Evolutionary conservation across 1,284 basidiomycete species (phyloP).

Genomic region (Athelia sp.): DNA sequence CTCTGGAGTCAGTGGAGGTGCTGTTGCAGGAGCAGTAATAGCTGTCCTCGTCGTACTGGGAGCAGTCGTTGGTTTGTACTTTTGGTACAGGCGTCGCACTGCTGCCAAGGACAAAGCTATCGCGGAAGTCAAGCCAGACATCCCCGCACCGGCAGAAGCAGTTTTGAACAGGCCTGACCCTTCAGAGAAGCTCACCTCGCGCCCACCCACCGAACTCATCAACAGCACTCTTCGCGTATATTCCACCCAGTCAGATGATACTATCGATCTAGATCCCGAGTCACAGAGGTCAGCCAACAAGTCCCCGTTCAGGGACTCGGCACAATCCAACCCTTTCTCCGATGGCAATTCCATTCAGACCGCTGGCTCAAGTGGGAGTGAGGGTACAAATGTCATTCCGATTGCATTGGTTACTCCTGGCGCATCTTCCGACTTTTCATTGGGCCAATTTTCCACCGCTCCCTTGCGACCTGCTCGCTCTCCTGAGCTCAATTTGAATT

Average conservation of each 20-base stretch:
- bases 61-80: conserved; percentile 42
- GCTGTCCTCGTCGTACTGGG: conserved; percentile 57
- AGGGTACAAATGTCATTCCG: conserved; percentile 78
- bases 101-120: conserved; percentile 21
- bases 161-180: conserved; percentile 77
- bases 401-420: conserved; percentile 73
- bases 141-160: conserved; percentile 66
- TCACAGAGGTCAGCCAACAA: conserved; percentile 29
- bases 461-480: conserved; percentile 61
- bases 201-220: conserved; percentile 30
- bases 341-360: conserved; percentile 76
- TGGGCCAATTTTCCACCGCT: conserved; percentile 24
- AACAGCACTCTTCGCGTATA: conserved; percentile 32
- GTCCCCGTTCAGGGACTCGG: conserved; percentile 25
- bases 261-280: conserved; percentile 56
- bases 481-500: conserved; percentile 53
- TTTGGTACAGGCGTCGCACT: conserved; percentile 59
- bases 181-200: conserved; percentile 49
- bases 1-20: conserved; percentile 55
- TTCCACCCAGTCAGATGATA: conserved; percentile 37
- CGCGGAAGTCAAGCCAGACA: conserved; percentile 48
- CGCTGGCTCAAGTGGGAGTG: conserved; percentile 51
- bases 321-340: conserved; percentile 64
- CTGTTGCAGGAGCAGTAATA: conserved; percentile 69
- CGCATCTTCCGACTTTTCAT: conserved; percentile 26